phyloP scores from a whole-genome alignment of 1,284 basidiomycete genomes.

The Moesziomyces aphidis region DNA sequence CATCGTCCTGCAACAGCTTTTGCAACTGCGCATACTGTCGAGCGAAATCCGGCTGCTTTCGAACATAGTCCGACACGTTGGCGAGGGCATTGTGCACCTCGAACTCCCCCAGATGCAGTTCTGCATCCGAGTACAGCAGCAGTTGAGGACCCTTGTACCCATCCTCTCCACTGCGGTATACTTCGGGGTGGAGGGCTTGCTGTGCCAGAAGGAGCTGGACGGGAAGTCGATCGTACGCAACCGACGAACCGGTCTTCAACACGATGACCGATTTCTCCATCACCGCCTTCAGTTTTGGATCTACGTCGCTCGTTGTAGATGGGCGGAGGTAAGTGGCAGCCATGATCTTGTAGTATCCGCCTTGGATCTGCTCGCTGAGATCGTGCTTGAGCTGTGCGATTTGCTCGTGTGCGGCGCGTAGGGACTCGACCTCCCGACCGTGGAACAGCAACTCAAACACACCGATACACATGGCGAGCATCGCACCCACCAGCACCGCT shows the following conservation, averaged over 20 bases:
- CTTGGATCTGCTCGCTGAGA: conserved; percentile 6
- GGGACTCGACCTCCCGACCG: conserved; percentile 27
- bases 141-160: conserved; percentile 10
- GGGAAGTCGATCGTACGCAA: conserved; percentile 32
- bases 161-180: conserved; percentile 9
- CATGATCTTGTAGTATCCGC: conserved; percentile 11
- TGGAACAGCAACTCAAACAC: conserved; percentile 24
- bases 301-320: background rate
- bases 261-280: conserved; percentile 24
- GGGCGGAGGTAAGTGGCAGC: background rate
- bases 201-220: conserved; percentile 30
- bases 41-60: conserved; percentile 5
- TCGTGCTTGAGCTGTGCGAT: conserved; percentile 12
- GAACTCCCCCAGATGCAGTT: conserved; percentile 8
- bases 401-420: conserved; percentile 10
- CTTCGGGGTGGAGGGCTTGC: background rate
- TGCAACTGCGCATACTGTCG: conserved; percentile 22
- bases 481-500: conserved; percentile 1
- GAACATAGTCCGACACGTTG: conserved; percentile 30
- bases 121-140: conserved; percentile 32
- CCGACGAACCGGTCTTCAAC: conserved; percentile 34
- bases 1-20: background rate
- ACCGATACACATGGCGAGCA: conserved; percentile 16
- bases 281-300: conserved; percentile 5
- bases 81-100: conserved; percentile 22